Evolutionary conservation across 192 early-diverging fungal species (phyloP).

Genomic region (Podila epicladia): DNA sequence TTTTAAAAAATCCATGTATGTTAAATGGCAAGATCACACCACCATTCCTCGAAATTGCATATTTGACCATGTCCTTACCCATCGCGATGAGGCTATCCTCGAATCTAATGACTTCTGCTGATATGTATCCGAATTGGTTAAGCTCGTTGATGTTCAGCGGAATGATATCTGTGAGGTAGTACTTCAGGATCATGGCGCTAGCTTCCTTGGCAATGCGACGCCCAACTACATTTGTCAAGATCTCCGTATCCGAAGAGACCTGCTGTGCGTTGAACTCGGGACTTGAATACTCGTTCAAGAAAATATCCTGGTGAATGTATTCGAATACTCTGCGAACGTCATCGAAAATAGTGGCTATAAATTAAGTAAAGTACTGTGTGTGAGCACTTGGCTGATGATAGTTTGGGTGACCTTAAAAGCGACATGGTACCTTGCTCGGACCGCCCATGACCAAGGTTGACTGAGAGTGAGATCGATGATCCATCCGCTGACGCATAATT

Average conservation of each 20-base stretch:
- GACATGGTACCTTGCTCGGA: background rate
- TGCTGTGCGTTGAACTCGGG: constrained; percentile 25
- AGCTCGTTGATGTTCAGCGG: constrained; percentile 38
- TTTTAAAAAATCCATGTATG: background rate
- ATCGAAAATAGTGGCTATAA: constrained; percentile 18
- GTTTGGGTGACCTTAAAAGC: too few species aligned
- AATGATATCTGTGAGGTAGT: constrained; percentile 35
- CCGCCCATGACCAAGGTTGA: background rate
- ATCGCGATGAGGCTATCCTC: constrained; percentile 52
- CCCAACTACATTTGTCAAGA: constrained; percentile 30
- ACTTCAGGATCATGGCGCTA: constrained; percentile 28
- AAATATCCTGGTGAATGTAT: constrained; percentile 28
- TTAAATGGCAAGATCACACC: background rate
- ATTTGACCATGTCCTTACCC: constrained; percentile 10
- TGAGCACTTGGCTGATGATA: too few species aligned
- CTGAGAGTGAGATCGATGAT: constrained; percentile 9
- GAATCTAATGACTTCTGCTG: constrained; percentile 23
- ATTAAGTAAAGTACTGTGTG: background rate
- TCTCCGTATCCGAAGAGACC: constrained; percentile 25
- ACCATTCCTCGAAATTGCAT: too few species aligned
- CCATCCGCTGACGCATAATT: constrained; percentile 11
- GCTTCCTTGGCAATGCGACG: constrained; percentile 35
- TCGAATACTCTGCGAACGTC: constrained; percentile 20
- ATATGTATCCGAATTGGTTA: constrained; percentile 30
- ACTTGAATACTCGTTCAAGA: constrained; percentile 17